Evolutionary conservation across 495 filamentous ascomycete species (phyloP).

Genomic region (Cercophora samala): DNA sequence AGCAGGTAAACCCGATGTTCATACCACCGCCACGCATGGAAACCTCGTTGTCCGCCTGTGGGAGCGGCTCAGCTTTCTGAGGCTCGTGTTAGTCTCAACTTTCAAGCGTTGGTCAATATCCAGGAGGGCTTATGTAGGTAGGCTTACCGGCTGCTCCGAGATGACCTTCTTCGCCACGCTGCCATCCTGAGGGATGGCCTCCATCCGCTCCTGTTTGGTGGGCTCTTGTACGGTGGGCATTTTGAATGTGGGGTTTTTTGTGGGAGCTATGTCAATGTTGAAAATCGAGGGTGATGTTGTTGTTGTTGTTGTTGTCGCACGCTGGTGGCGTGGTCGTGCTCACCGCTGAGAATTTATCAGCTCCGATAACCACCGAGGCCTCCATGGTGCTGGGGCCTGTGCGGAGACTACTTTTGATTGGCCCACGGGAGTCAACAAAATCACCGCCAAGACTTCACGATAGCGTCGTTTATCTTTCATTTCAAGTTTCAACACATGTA

Average conservation of each 20-base stretch:
- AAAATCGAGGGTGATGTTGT: neutral
- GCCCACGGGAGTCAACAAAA: too few relatives aligned
- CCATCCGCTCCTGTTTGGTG: constrained; percentile 28
- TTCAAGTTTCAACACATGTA: too few relatives aligned
- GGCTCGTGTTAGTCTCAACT: neutral
- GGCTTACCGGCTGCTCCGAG: constrained; percentile 17
- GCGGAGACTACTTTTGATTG: too few relatives aligned
- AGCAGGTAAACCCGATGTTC: constrained; percentile 23
- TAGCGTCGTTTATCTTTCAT: too few relatives aligned
- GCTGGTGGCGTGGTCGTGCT: neutral
- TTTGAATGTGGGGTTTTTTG: constrained; percentile 9
- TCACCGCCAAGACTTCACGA: too few relatives aligned
- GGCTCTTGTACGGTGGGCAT: constrained; percentile 26
- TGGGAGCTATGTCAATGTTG: neutral
- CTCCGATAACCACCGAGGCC: neutral
- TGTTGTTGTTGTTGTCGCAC: neutral
- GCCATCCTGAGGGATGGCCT: constrained; percentile 12
- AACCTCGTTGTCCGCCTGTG: constrained; percentile 14
- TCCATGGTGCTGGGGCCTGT: neutral
- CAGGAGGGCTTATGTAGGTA: neutral
- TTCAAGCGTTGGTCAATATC: neutral
- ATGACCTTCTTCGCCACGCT: constrained; percentile 7
- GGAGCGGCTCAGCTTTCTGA: constrained; percentile 18
- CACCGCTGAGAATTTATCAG: neutral
- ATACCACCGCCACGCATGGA: constrained; percentile 22